A percentile compares a stretch with the other conserved stretches of the same genome.
phyloP scores from a whole-genome alignment of 371 early-diverging fungal species.

The Gilbertella persicaria region DNA sequence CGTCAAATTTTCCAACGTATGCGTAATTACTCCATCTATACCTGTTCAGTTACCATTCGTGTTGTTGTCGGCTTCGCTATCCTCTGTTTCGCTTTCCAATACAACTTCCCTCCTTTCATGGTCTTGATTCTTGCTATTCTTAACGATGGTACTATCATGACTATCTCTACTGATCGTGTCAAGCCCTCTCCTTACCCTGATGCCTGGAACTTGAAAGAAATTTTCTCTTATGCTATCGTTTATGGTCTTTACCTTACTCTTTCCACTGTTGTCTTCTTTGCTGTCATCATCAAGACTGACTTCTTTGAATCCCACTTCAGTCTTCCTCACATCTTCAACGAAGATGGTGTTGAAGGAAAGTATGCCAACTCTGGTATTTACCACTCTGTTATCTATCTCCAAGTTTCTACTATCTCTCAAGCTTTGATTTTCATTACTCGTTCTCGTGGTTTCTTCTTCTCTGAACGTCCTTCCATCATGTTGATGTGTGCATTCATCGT shows the following conservation, averaged over 20 bases:
- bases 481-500: constrained; percentile 50
- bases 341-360: constrained; percentile 47
- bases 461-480: constrained; percentile 51
- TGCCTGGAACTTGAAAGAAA: constrained; percentile 50
- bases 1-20: constrained; percentile 67
- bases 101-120: constrained; percentile 58
- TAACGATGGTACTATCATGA: constrained; percentile 54
- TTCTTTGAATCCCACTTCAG: constrained; percentile 49
- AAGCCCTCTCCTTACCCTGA: constrained; percentile 49
- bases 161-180: constrained; percentile 50
- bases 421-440: constrained; percentile 58
- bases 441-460: constrained; percentile 51
- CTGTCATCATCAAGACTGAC: constrained; percentile 28
- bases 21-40: constrained; percentile 51
- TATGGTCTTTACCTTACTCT: constrained; percentile 48
- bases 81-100: constrained; percentile 49
- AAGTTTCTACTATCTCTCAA: constrained; percentile 58
- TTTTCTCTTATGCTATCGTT: constrained; percentile 46
- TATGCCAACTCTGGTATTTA: constrained; percentile 45
- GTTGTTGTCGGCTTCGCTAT: constrained; percentile 51
- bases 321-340: constrained; percentile 25
- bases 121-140: constrained; percentile 48
- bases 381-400: constrained; percentile 56
- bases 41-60: constrained; percentile 54
- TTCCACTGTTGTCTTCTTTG: constrained; percentile 46